These are phyloP conservation scores for Betula pendula DNA, from an alignment of 306 rosid genomes.

Conservation along the genomic window DNA sequence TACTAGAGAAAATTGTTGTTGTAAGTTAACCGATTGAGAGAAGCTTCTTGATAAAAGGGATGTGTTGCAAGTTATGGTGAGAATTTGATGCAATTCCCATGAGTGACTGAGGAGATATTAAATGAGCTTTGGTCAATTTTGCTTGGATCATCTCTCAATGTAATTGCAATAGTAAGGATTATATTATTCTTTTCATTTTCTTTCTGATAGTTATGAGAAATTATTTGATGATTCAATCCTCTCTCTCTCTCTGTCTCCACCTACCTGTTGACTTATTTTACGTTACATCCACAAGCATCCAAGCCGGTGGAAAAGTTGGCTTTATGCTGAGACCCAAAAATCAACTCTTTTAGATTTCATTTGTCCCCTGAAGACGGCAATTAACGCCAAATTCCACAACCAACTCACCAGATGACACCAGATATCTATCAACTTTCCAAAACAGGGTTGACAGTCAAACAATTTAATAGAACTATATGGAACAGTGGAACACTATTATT, in stretches of 20 bases:
- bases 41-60: conserved; percentile 14
- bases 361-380: conserved; percentile 4
- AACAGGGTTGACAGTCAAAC: conserved; percentile 36
- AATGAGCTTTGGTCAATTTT: conserved; percentile 17
- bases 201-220: not conserved
- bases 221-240: not conserved
- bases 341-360: not conserved
- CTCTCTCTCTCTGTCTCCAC: conserved; percentile 29
- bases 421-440: not conserved
- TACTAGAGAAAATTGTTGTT: not conserved
- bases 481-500: not conserved
- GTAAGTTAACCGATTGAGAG: conserved; percentile 2
- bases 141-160: conserved; percentile 8
- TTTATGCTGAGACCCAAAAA: conserved; percentile 13
- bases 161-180: not conserved
- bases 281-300: conserved; percentile 3
- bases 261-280: conserved; percentile 35
- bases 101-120: not conserved
- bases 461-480: conserved; percentile 2
- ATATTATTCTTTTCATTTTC: not conserved
- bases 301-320: conserved; percentile 5
- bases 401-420: not conserved
- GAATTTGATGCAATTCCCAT: conserved; percentile 26
- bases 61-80: conserved; percentile 19
- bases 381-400: conserved; percentile 2